These are phyloP conservation scores for Podila horticola DNA, from an alignment of 192 early-diverging fungal genomes.

Conservation along the genomic window DNA sequence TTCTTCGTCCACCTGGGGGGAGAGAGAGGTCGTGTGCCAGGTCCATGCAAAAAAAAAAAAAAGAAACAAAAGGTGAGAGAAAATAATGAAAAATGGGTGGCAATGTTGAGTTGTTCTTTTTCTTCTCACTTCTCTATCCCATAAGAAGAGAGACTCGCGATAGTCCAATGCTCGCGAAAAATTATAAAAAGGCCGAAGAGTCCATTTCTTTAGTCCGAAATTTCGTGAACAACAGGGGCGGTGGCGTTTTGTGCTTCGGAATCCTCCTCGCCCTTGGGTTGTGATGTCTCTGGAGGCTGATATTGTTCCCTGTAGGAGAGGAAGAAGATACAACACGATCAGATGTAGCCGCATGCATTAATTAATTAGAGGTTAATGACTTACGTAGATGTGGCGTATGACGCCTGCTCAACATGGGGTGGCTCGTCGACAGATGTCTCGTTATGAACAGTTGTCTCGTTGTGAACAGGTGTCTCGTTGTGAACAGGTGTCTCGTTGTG, in stretches of 20 bases:
- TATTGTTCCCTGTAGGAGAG: conserved; percentile 3
- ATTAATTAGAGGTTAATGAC: background rate
- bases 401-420: background rate
- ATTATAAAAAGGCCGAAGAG: background rate
- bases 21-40: conserved; percentile 1
- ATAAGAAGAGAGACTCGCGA: too few relatives aligned
- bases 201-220: background rate
- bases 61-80: background rate
- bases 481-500: too few relatives aligned
- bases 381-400: background rate
- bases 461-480: too few relatives aligned
- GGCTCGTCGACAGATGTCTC: background rate
- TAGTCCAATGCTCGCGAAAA: background rate
- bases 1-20: too few relatives aligned
- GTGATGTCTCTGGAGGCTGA: background rate
- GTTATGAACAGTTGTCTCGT: background rate
- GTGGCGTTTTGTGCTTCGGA: background rate
- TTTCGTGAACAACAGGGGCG: background rate
- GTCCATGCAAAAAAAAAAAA: conserved; percentile 8
- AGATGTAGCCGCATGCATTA: background rate
- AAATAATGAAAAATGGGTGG: conserved; percentile 3
- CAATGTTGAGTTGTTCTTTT: too few relatives aligned
- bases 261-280: background rate
- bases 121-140: too few relatives aligned
- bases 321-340: background rate